These are phyloP conservation scores for Entomortierella parvispora DNA, from an alignment of 192 early-diverging fungal species.

Conservation along the genomic window DNA sequence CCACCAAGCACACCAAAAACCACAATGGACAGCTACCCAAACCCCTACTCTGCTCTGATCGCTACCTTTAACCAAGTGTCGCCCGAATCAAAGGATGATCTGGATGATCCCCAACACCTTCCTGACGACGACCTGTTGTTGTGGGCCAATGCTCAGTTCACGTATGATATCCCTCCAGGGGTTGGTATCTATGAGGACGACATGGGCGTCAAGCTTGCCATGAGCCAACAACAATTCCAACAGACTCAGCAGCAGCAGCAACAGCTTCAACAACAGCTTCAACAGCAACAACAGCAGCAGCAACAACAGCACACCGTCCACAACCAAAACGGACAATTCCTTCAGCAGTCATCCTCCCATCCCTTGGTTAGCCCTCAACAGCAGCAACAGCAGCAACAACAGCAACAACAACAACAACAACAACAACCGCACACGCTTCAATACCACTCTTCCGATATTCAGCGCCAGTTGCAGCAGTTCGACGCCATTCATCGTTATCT, in stretches of 20 bases:
- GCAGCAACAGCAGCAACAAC: conserved; percentile 21
- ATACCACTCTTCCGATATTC: conserved; percentile 30
- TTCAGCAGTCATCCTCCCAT: too few species aligned
- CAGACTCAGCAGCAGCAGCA: conserved; percentile 31
- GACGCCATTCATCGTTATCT: conserved; percentile 50
- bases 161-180: conserved; percentile 45
- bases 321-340: conserved; percentile 24
- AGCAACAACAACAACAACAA: conserved; percentile 11
- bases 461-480: conserved; percentile 43
- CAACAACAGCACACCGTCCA: conserved; percentile 10
- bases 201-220: conserved; percentile 36
- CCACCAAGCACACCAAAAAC: not conserved
- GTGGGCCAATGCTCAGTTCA: conserved; percentile 48
- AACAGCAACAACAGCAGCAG: conserved; percentile 9
- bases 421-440: conserved; percentile 13
- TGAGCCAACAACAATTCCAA: conserved; percentile 42
- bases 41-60: conserved; percentile 44
- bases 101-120: conserved; percentile 38
- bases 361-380: too few species aligned
- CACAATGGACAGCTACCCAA: conserved; percentile 41
- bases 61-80: conserved; percentile 48
- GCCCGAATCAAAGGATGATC: conserved; percentile 30
- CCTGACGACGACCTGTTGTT: conserved; percentile 42
- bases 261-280: conserved; percentile 16
- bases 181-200: conserved; percentile 49